Conservation (phyloP, 1,284 basidiomycete genomes). For the Meripilus lineatus region DNA sequence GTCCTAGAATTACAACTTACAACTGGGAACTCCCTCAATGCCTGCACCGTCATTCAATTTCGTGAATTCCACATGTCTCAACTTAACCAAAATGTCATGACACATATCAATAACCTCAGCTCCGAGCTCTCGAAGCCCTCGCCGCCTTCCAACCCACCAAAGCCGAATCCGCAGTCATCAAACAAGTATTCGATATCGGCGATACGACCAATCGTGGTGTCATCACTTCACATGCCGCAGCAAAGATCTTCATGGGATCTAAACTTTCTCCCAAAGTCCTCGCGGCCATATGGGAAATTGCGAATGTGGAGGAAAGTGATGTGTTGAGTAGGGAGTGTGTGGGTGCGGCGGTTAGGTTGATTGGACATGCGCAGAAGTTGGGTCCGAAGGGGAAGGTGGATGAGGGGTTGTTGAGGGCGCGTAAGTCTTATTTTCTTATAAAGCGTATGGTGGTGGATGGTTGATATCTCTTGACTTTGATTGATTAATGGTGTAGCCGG, state of each 20-base stretch:
- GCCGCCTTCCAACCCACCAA: constrained; percentile 53
- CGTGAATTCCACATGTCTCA: neutral
- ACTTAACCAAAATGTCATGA: neutral
- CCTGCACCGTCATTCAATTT: too few species aligned
- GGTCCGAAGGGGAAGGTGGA: neutral
- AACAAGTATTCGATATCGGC: constrained; percentile 59
- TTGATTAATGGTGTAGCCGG: constrained; percentile 6
- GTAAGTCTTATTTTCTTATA: constrained; percentile 4
- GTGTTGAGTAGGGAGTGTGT: constrained; percentile 84
- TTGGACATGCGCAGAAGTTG: constrained; percentile 84
- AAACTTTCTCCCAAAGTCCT: constrained; percentile 71
- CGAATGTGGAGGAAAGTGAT: constrained; percentile 89
- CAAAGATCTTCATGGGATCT: constrained; percentile 73
- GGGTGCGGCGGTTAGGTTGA: constrained; percentile 81
- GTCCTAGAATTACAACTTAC: neutral
- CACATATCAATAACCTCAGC: too few species aligned
- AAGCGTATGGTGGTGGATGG: neutral
- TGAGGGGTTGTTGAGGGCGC: neutral
- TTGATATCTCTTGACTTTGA: too few species aligned
- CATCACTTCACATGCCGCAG: constrained; percentile 76
- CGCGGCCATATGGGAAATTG: constrained; percentile 89
- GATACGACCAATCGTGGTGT: constrained; percentile 72
- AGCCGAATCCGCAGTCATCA: constrained; percentile 60
- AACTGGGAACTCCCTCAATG: too few species aligned
- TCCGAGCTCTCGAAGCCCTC: constrained; percentile 22